Evolutionary conservation across 352 stramenopile species (phyloP).

Genomic region (Phytopythium ostracodes): DNA sequence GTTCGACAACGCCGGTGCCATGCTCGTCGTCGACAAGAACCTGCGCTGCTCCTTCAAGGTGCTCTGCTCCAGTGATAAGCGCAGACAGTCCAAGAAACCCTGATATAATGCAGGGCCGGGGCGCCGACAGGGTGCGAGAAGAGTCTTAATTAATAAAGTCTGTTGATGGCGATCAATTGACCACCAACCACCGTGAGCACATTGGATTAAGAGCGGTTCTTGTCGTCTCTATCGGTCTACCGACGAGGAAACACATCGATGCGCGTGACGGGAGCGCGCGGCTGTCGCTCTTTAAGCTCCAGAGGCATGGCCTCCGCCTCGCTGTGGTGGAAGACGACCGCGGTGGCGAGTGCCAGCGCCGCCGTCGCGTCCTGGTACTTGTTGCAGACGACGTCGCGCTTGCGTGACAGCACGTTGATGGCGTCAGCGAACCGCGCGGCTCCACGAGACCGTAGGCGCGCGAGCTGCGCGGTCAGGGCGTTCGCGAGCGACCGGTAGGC

Average conservation of each 20-base stretch:
- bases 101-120: neutral
- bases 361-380: slow-evolving; percentile 30
- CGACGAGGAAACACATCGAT: slow-evolving; percentile 25
- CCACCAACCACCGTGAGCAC: too few relatives aligned
- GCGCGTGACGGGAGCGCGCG: slow-evolving; percentile 17
- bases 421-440: slow-evolving; percentile 35
- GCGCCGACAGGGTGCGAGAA: neutral
- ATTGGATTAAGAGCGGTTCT: neutral
- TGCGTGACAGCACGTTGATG: slow-evolving; percentile 38
- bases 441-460: slow-evolving; percentile 27
- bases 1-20: slow-evolving; percentile 99
- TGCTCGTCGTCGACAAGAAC: slow-evolving; percentile 72
- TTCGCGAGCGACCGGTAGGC: slow-evolving; percentile 54
- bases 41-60: slow-evolving; percentile 84
- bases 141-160: neutral
- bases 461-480: slow-evolving; percentile 45
- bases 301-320: slow-evolving; percentile 8
- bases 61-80: slow-evolving; percentile 71
- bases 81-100: slow-evolving; percentile 39
- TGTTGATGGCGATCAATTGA: too few relatives aligned
- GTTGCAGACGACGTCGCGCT: slow-evolving; percentile 33
- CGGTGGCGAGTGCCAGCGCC: slow-evolving; percentile 19
- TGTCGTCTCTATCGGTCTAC: neutral
- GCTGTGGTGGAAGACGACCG: slow-evolving; percentile 17
- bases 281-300: slow-evolving; percentile 17